Evolutionary conservation across 306 rosid genomes (phyloP).

Genomic region (Abrus precatorius): DNA sequence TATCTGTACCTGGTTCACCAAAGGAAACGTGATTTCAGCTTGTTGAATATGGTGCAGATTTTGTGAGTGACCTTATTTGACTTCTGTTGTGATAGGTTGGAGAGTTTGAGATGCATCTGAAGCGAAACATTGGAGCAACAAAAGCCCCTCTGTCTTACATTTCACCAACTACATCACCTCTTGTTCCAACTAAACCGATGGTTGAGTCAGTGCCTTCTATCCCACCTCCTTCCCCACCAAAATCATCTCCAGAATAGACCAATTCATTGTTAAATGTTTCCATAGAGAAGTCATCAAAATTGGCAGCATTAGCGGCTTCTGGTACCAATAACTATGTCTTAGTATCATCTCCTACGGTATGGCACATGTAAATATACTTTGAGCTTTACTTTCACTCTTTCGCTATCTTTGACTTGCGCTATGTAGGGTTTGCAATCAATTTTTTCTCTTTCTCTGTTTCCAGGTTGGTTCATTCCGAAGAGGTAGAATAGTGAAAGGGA

Average conservation of each 20-base stretch:
- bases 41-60: neutral
- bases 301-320: conserved; percentile 82
- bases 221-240: conserved; percentile 57
- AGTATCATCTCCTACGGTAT: conserved; percentile 80
- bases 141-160: conserved; percentile 62
- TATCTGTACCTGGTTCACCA: neutral
- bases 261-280: conserved; percentile 61
- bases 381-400: conserved; percentile 22
- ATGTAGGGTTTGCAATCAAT: conserved; percentile 23
- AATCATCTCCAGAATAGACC: conserved; percentile 59
- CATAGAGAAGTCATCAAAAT: conserved; percentile 57
- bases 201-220: conserved; percentile 58
- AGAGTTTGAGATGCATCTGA: conserved; percentile 85
- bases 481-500: conserved; percentile 81
- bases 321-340: conserved; percentile 63
- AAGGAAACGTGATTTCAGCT: conserved; percentile 17
- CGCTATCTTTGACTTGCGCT: conserved; percentile 15
- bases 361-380: conserved; percentile 18
- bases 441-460: conserved; percentile 1
- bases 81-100: conserved; percentile 67
- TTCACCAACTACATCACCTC: conserved; percentile 68
- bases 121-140: conserved; percentile 74
- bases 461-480: conserved; percentile 82
- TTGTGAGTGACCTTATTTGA: conserved; percentile 13
- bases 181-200: conserved; percentile 77